These are phyloP conservation scores for Emergomyces orientalis DNA, from an alignment of 2,329 filamentous ascomycete species.

Conservation along the genomic window DNA sequence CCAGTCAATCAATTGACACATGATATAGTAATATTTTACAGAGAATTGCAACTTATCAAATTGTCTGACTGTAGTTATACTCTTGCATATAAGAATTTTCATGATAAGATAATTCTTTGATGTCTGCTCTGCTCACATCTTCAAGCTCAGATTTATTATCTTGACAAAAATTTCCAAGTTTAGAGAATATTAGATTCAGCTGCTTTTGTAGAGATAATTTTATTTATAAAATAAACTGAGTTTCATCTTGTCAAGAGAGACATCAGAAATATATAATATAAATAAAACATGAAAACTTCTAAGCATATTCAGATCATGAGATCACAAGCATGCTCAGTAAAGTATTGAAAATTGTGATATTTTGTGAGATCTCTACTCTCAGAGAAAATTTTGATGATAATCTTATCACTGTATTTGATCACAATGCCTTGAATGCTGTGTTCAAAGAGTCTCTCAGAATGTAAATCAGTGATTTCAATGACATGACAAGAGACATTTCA, in stretches of 20 bases:
- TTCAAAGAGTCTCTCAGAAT: constrained; percentile 9
- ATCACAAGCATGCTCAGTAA: constrained; percentile 2
- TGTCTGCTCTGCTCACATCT: too few relatives aligned
- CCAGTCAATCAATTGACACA: constrained; percentile 3
- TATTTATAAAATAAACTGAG: background rate
- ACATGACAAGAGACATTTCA: constrained; percentile 3
- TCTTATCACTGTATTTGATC: constrained; percentile 2
- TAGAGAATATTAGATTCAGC: background rate
- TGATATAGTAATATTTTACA: too few relatives aligned
- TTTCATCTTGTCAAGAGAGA: background rate
- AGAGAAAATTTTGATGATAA: background rate
- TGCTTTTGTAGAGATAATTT: constrained; percentile 7
- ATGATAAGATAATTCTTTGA: too few relatives aligned
- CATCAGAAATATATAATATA: constrained; percentile 6
- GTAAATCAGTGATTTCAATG: constrained; percentile 6
- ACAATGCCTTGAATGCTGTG: background rate
- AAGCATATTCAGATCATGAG: constrained; percentile 3
- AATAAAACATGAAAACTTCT: constrained; percentile 1
- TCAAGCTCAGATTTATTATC: too few relatives aligned
- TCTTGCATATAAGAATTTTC: too few relatives aligned
- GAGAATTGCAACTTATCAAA: too few relatives aligned
- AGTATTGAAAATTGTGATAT: constrained; percentile 9
- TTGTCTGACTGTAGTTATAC: too few relatives aligned
- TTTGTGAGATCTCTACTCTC: constrained; percentile 3
- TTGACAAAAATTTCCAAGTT: too few relatives aligned